Percentiles rank a stretch among this genome's conserved stretches.
Evolutionary conservation across 176 grass and related monocot species (phyloP).

Genomic region (Zoysia pacifica): DNA sequence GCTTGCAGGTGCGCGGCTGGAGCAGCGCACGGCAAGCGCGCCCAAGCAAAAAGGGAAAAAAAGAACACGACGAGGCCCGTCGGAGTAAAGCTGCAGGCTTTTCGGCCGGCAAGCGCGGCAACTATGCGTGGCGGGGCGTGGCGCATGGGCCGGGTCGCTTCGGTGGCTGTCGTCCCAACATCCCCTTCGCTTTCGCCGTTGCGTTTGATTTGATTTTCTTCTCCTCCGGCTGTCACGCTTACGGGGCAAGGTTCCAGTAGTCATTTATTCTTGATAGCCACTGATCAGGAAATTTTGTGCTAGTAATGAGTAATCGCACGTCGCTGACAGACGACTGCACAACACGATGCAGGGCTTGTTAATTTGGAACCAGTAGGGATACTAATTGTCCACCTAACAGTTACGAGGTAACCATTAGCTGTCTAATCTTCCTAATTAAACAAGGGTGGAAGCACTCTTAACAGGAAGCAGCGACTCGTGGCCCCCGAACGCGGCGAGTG

Average conservation of each 20-base stretch:
- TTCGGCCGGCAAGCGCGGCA: not conserved
- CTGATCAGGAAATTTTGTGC: not conserved
- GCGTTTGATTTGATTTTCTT: not conserved
- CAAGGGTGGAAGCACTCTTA: not conserved
- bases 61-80: not conserved
- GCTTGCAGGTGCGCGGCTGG: no score
- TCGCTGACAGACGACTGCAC: no score
- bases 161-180: not conserved
- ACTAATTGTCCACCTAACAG: no score
- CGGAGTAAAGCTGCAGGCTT: not conserved
- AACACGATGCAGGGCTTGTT: no score
- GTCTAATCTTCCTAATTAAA: not conserved
- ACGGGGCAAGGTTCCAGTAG: not conserved
- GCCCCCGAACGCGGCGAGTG: not conserved
- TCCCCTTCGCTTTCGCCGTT: not conserved
- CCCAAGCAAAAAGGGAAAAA: no score
- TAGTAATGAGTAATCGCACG: not conserved
- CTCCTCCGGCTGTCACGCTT: not conserved
- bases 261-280: not conserved
- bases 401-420: no score
- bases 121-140: not conserved
- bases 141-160: not conserved
- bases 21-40: no score
- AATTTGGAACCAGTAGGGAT: no score
- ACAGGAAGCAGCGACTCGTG: not conserved